phyloP scores from a whole-genome alignment of 352 stramenopile genomes.

The Phytophthora vignae region DNA sequence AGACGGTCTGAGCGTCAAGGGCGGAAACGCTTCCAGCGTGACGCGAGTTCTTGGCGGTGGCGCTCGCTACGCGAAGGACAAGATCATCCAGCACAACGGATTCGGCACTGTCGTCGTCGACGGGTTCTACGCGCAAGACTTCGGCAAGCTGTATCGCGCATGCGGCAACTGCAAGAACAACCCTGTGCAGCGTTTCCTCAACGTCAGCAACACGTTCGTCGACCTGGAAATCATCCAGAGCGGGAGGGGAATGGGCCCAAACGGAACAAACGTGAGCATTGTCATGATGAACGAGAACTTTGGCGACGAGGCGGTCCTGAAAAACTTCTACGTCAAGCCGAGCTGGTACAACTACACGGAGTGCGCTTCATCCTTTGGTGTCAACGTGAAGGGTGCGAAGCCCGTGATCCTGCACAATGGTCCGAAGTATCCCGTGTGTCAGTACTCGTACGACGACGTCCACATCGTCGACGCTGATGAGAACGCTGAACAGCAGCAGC shows the following conservation, averaged over 20 bases:
- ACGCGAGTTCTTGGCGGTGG: slow-evolving; percentile 47
- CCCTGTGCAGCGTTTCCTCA: slow-evolving; percentile 29
- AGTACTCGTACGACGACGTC: slow-evolving; percentile 1
- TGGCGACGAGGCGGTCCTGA: neutral
- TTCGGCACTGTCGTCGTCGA: slow-evolving; percentile 36
- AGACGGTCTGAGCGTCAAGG: slow-evolving; percentile 53
- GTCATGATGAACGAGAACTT: neutral
- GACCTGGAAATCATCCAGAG: neutral
- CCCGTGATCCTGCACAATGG: neutral
- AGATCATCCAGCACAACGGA: slow-evolving; percentile 54
- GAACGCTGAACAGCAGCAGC: neutral
- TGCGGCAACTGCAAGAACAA: slow-evolving; percentile 42
- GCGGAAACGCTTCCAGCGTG: slow-evolving; percentile 41
- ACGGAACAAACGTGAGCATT: neutral
- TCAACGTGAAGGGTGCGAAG: neutral
- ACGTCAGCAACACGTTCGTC: neutral
- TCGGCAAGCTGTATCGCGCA: slow-evolving; percentile 32
- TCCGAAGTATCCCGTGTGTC: neutral
- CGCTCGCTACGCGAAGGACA: slow-evolving; percentile 59
- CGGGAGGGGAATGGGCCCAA: neutral
- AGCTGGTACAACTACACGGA: neutral
- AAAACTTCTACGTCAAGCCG: neutral
- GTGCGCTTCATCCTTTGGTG: neutral
- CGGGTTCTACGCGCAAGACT: neutral
- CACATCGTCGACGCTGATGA: neutral